phyloP scores from a whole-genome alignment of 208 protist genomes.

The Leishmania amazonensis region DNA sequence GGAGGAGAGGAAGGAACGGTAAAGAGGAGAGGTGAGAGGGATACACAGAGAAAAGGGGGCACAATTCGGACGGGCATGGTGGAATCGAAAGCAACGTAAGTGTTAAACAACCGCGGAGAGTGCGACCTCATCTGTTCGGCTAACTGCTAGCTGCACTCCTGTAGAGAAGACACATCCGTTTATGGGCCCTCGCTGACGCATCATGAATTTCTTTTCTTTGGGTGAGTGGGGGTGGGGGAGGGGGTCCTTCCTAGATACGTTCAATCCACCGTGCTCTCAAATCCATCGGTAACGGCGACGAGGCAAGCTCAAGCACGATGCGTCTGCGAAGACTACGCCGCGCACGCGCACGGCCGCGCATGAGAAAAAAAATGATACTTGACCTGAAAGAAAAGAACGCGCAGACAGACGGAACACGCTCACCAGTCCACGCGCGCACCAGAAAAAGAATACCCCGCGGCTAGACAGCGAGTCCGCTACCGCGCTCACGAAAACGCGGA shows the following conservation, averaged over 20 bases:
- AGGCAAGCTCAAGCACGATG: background rate
- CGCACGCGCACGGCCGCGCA: background rate
- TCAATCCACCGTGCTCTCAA: background rate
- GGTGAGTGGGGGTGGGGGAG: background rate
- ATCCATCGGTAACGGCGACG: background rate
- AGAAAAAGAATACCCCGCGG: background rate
- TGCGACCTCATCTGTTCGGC: background rate
- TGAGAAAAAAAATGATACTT: background rate
- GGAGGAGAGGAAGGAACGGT: slow-evolving; percentile 13
- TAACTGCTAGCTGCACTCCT: background rate
- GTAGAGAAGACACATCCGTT: background rate
- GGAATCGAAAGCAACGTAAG: background rate
- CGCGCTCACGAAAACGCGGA: background rate
- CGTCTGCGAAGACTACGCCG: background rate
- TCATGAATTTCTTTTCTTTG: background rate
- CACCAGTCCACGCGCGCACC: background rate
- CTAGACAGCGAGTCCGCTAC: background rate
- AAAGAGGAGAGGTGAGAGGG: slow-evolving; percentile 13
- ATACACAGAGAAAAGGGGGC: background rate
- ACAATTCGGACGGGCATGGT: background rate
- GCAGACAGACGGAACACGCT: background rate
- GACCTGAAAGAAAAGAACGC: background rate
- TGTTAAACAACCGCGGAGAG: background rate
- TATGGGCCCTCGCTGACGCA: background rate
- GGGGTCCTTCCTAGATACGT: background rate